Conservation (phyloP, 2,329 filamentous ascomycete genomes). For the Parastagonospora nodorum region DNA sequence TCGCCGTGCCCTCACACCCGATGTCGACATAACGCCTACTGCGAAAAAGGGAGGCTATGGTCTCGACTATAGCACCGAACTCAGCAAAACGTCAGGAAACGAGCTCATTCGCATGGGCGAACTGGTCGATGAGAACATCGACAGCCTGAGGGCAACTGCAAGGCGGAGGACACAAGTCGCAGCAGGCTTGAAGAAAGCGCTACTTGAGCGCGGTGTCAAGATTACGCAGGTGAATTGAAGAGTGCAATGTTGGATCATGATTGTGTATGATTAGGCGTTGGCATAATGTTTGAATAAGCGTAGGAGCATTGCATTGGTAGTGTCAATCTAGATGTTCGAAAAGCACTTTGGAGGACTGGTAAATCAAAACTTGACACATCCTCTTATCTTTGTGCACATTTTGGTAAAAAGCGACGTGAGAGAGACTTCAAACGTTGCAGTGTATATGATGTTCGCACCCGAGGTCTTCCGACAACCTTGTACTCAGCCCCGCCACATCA, state of each 20-base stretch:
- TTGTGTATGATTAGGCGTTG: slow-evolving; percentile 30
- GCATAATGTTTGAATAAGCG: slow-evolving; percentile 17
- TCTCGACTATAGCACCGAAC: slow-evolving; percentile 42
- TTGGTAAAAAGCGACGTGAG: too few relatives aligned
- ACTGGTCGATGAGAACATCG: slow-evolving; percentile 49
- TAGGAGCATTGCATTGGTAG: background rate
- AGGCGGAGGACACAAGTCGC: slow-evolving; percentile 47
- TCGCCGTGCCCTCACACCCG: slow-evolving; percentile 36
- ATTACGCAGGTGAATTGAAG: slow-evolving; percentile 23
- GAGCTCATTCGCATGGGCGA: slow-evolving; percentile 44
- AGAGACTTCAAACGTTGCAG: too few relatives aligned
- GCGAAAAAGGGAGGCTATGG: slow-evolving; percentile 36
- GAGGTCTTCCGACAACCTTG: too few relatives aligned
- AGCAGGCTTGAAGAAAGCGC: slow-evolving; percentile 42
- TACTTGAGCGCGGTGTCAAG: slow-evolving; percentile 42
- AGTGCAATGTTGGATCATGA: slow-evolving; percentile 4
- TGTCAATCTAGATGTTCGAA: background rate
- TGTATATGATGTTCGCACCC: too few relatives aligned
- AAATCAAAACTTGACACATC: background rate
- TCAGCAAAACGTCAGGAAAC: slow-evolving; percentile 26
- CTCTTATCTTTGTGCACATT: background rate
- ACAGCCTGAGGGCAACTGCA: slow-evolving; percentile 40
- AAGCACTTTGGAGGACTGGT: background rate
- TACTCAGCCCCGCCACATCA: too few relatives aligned
- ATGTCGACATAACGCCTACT: slow-evolving; percentile 32